Base-by-base conservation (phyloP, 768 basidiomycete genomes). In the Porphyrellus cyaneotinctus region DNA sequence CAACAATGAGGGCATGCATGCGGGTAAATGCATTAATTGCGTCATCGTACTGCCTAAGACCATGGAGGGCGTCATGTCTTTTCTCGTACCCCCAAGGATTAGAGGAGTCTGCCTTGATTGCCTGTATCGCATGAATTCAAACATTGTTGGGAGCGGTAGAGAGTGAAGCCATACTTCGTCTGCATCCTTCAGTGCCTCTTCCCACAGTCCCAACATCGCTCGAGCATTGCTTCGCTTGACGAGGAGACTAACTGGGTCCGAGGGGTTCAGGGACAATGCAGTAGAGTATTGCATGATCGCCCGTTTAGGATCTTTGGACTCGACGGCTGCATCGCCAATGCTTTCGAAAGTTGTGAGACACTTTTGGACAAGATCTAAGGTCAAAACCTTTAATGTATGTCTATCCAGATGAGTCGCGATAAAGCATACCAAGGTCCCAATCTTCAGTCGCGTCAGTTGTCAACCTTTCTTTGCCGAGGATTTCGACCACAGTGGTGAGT, bases 1-100 rank as follows among this genome's bases (percentile, higher is more conserved):
- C 17, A 1, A 37, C 15, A 0, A 52, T 30, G 36, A 57, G 22
- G 7, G 56, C 58, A 22, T 30, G n/a, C 56, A 57, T 43, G 14
- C 2, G 39, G 11, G 17, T 17, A 30, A 52, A 28, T 1, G 17
- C 12, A 14, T 58, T 10, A 2, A 42, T 12, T 8, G 56, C 56
- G 15, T 58, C 49, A 4, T 33, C 18, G 6, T 30, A 43, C 12
- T 30, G 49, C 24, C 24, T 41, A 2, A 58, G 38, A 33, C 5
- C 35, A 15, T 58, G 44, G 18, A 47, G 9, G 3, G 41, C 56
- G 1, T 23, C 55, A 23, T 57, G 33, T 35, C n/a, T 50, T 15
- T 38, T 36, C 39, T 58, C 56, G 2, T 52, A 52, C 14, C 44
- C 56, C 55, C 55, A 57, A 0, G 30, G 44, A 51, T n/a, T 42